Evolutionary conservation across 2,329 filamentous ascomycete genomes (phyloP), one percentile per base, ranked within the genome.

Genomic region (Penicillium sp.): DNA sequence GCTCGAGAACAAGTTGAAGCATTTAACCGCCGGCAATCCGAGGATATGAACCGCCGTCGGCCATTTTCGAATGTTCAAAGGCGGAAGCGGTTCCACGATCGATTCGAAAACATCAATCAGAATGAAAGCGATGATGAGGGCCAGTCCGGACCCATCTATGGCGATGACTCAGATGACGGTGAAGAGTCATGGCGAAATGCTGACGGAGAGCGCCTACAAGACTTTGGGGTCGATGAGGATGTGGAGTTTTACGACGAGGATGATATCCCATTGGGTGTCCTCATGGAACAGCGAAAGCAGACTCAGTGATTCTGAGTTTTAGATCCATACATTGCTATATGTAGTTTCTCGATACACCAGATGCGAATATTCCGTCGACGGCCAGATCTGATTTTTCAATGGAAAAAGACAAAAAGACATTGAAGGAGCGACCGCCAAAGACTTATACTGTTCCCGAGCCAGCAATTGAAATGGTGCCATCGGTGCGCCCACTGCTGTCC

Each of bases 141-240:
- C 2, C 57, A 60, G 20, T 47, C 57, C 10, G 56, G 54, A 8
- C 54, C 60, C 20, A 47, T 56, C 11, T 60, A 59, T 20, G 57
- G 61, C 2, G 54, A 60, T 13, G 60, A 58, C 4, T 60, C 63
- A 10, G 64, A 68, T 47, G 75, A 75, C 55, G 81, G 82, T 4
- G 82, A 85, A 64, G 82, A 85, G 68, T 78, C 73, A 0, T 87
- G 84, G 84, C 76, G 75, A 25, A 85, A 85, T 60, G 77, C 80
- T 0, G 83, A 86, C 61, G 84, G 84, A 4, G 83, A 86, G 56
- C 69, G 82, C 18, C 69, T 87, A 20, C 72, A 79, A 16, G 84
- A 87, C 57, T 87, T 85, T 63, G 84, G 84, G 0, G 81, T 87
- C 3, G 84, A 86, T 61, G 83, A 86, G 63, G 81, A 84, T 27